phyloP scores from a whole-genome alignment of 257 asterid species.

The Plectranthus barbatus region DNA sequence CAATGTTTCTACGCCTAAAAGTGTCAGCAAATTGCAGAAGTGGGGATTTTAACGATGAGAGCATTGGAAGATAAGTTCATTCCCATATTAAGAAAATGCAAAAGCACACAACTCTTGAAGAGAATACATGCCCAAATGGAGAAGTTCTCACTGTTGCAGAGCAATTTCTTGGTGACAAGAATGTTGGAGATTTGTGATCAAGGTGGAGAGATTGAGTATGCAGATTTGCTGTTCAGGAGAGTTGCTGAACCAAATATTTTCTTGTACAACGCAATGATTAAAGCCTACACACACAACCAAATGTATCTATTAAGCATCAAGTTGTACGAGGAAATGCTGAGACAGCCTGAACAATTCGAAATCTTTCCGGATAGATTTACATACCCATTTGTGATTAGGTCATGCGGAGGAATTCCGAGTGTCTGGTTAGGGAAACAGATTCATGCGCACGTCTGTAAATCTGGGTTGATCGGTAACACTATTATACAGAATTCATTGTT shows the following conservation, averaged over 20 bases:
- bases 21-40: slow-evolving; percentile 23
- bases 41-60: slow-evolving; percentile 32
- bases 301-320: slow-evolving; percentile 26
- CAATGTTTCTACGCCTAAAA: too few relatives aligned
- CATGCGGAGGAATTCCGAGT: slow-evolving; percentile 46
- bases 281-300: slow-evolving; percentile 40
- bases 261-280: slow-evolving; percentile 51
- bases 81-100: slow-evolving; percentile 44
- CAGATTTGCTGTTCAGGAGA: slow-evolving; percentile 41
- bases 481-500: slow-evolving; percentile 41
- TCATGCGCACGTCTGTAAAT: slow-evolving; percentile 45
- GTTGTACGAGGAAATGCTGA: slow-evolving; percentile 40
- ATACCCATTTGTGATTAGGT: slow-evolving; percentile 64
- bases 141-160: slow-evolving; percentile 44
- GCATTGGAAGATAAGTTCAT: slow-evolving; percentile 54
- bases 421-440: slow-evolving; percentile 40
- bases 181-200: slow-evolving; percentile 67
- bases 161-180: slow-evolving; percentile 72
- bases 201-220: slow-evolving; percentile 45
- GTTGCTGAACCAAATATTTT: slow-evolving; percentile 48
- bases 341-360: slow-evolving; percentile 9
- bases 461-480: slow-evolving; percentile 29
- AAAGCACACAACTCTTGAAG: slow-evolving; percentile 26
- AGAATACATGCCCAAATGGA: slow-evolving; percentile 64
- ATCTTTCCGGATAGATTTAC: slow-evolving; percentile 51